A percentile compares a stretch with the other conserved stretches of the same genome.
phyloP scores from a whole-genome alignment of 2,329 filamentous ascomycete genomes.

The Exophiala aquamarina region DNA sequence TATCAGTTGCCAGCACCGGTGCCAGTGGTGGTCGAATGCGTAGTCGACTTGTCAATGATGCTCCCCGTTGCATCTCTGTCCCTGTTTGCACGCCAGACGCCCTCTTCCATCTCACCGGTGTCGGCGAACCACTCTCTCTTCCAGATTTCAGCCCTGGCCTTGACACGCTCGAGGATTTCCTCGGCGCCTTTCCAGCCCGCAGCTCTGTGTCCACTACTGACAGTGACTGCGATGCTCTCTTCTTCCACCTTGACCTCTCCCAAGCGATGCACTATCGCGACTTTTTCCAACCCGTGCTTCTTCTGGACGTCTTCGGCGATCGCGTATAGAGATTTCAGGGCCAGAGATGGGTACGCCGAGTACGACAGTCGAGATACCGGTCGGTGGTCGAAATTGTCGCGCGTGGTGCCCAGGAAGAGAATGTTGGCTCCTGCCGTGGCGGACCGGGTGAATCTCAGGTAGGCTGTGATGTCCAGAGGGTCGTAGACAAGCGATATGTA shows the following conservation, averaged over 20 bases:
- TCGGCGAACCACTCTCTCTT: conserved; percentile 40
- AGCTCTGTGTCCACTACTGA: conserved; percentile 78
- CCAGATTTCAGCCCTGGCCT: conserved; percentile 77
- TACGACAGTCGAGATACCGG: conserved; percentile 46
- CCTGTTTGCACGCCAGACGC: conserved; percentile 30
- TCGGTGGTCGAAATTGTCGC: conserved; percentile 42
- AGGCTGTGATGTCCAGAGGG: conserved; percentile 37
- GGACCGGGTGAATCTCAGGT: conserved; percentile 39
- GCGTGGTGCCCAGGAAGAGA: conserved; percentile 47
- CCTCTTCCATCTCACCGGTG: conserved; percentile 24
- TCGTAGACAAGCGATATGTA: conserved; percentile 44
- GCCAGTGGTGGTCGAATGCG: too few relatives aligned
- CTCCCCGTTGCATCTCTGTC: conserved; percentile 23
- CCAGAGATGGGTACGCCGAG: conserved; percentile 42
- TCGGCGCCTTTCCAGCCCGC: conserved; percentile 87
- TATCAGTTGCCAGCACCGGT: too few relatives aligned
- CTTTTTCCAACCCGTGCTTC: conserved; percentile 67
- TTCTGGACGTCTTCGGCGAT: conserved; percentile 48
- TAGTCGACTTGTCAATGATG: conserved; percentile 4
- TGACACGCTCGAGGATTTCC: conserved; percentile 83
- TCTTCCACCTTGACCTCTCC: conserved; percentile 86
- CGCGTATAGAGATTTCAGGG: conserved; percentile 39
- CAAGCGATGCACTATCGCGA: conserved; percentile 81
- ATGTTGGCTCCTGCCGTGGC: conserved; percentile 46
- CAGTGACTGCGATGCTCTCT: conserved; percentile 87